Evolutionary conservation across 805 yeast genomes (phyloP).

Genomic region (Starmera caribaea): DNA sequence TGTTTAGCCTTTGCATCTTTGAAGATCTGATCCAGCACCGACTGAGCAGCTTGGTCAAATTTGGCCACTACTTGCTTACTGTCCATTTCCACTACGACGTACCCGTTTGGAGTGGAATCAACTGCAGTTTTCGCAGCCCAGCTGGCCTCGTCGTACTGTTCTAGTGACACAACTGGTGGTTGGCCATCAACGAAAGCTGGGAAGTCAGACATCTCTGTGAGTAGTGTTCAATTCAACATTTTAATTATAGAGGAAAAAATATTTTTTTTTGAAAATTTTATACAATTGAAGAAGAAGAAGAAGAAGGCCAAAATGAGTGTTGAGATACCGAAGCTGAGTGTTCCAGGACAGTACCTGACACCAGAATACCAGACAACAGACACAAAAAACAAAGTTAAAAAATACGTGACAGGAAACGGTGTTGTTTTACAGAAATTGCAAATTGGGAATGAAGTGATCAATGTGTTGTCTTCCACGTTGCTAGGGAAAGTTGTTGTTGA

Average conservation of each 20-base stretch:
- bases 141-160: slow-evolving; percentile 38
- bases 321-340: slow-evolving; percentile 36
- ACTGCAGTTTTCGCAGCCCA: slow-evolving; percentile 45
- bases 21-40: slow-evolving; percentile 34
- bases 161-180: slow-evolving; percentile 37
- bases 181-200: slow-evolving; percentile 34
- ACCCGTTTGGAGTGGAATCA: slow-evolving; percentile 25
- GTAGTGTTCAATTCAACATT: background rate
- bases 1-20: slow-evolving; percentile 28
- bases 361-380: slow-evolving; percentile 38
- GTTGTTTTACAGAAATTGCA: slow-evolving; percentile 39
- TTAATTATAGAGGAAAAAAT: background rate
- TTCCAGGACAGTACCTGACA: slow-evolving; percentile 78
- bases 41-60: slow-evolving; percentile 27
- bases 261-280: background rate
- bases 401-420: slow-evolving; percentile 58
- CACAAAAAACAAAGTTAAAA: slow-evolving; percentile 24
- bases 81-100: slow-evolving; percentile 37
- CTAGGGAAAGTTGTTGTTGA: slow-evolving; percentile 43
- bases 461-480: slow-evolving; percentile 46
- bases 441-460: slow-evolving; percentile 27
- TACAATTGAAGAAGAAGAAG: background rate
- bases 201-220: slow-evolving; percentile 16
- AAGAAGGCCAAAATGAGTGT: slow-evolving; percentile 9
- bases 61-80: slow-evolving; percentile 35